phyloP scores from a whole-genome alignment of 352 stramenopile genomes.

The Phytophthora citricola region DNA sequence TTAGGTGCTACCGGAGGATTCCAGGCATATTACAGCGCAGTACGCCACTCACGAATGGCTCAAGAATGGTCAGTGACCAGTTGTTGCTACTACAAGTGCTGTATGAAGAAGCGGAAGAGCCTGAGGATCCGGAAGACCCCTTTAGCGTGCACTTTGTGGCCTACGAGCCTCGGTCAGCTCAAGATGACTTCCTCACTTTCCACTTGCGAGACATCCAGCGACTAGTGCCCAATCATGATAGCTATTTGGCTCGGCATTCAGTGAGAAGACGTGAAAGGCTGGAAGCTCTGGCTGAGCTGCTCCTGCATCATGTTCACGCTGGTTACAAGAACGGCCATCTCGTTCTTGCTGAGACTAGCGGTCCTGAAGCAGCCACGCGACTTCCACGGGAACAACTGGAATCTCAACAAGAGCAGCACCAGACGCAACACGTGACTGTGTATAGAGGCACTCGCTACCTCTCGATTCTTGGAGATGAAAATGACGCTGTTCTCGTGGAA shows the following conservation, averaged over 20 bases:
- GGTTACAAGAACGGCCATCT: constrained; percentile 80
- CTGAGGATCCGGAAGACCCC: constrained; percentile 26
- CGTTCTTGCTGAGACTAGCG: constrained; percentile 52
- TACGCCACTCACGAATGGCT: constrained; percentile 50
- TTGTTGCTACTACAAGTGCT: constrained; percentile 67
- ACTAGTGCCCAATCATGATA: constrained; percentile 60
- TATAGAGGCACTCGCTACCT: constrained; percentile 63
- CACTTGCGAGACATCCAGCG: constrained; percentile 55
- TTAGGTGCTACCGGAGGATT: constrained; percentile 49
- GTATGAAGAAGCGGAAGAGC: constrained; percentile 51
- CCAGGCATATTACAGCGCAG: constrained; percentile 60
- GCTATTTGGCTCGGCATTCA: constrained; percentile 24
- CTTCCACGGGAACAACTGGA: constrained; percentile 20
- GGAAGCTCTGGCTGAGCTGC: constrained; percentile 50
- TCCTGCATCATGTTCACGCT: constrained; percentile 53
- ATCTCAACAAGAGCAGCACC: constrained; percentile 30
- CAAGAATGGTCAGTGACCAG: constrained; percentile 46
- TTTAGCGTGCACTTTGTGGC: constrained; percentile 51
- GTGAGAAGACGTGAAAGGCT: constrained; percentile 45
- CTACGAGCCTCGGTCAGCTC: constrained; percentile 34
- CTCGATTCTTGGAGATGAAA: background rate
- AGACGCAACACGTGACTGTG: constrained; percentile 40
- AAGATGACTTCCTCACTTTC: constrained; percentile 58
- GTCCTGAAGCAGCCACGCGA: constrained; percentile 24
- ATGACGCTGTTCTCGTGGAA: constrained; percentile 34